phyloP scores from a whole-genome alignment of 1,284 basidiomycete genomes.

The Naganishia albida region DNA sequence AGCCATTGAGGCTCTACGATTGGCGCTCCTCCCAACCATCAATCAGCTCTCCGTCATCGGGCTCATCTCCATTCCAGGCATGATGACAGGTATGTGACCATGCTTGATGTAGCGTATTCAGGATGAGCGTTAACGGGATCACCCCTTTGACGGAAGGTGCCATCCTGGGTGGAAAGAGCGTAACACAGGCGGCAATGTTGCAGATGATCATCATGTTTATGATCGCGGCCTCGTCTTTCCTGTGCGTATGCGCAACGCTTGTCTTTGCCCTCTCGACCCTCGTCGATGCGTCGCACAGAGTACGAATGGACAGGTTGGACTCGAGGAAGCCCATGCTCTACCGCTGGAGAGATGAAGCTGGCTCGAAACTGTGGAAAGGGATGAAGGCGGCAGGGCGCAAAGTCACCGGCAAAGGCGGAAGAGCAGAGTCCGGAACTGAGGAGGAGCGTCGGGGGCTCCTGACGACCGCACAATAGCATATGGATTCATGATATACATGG shows the following conservation, averaged over 20 bases:
- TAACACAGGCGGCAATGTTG: slow-evolving; percentile 76
- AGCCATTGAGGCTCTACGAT: slow-evolving; percentile 70
- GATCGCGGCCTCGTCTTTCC: slow-evolving; percentile 73
- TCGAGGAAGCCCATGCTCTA: slow-evolving; percentile 59
- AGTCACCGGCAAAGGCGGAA: slow-evolving; percentile 29
- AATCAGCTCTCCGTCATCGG: slow-evolving; percentile 84
- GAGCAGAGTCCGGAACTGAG: slow-evolving; percentile 34
- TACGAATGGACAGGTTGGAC: slow-evolving; percentile 69
- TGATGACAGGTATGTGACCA: slow-evolving; percentile 83
- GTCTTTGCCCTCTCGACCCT: slow-evolving; percentile 63
- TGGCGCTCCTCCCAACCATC: slow-evolving; percentile 75
- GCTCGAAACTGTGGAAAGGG: slow-evolving; percentile 41
- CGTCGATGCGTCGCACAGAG: slow-evolving; percentile 68
- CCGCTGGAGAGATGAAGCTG: slow-evolving; percentile 52
- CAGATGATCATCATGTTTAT: slow-evolving; percentile 93
- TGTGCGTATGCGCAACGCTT: slow-evolving; percentile 67
- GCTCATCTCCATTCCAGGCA: slow-evolving; percentile 66
- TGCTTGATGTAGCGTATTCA: no score
- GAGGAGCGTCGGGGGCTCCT: slow-evolving; percentile 37
- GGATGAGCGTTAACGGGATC: no score
- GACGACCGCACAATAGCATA: slow-evolving; percentile 1
- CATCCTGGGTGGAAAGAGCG: slow-evolving; percentile 77
- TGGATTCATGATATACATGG: no score
- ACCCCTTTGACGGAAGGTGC: slow-evolving; percentile 42
- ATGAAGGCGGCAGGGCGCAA: slow-evolving; percentile 34